Evolutionary conservation across 768 basidiomycete species (phyloP), one percentile per base, ranked within the genome.

Genomic region (Hygrophorus pudorinus): DNA sequence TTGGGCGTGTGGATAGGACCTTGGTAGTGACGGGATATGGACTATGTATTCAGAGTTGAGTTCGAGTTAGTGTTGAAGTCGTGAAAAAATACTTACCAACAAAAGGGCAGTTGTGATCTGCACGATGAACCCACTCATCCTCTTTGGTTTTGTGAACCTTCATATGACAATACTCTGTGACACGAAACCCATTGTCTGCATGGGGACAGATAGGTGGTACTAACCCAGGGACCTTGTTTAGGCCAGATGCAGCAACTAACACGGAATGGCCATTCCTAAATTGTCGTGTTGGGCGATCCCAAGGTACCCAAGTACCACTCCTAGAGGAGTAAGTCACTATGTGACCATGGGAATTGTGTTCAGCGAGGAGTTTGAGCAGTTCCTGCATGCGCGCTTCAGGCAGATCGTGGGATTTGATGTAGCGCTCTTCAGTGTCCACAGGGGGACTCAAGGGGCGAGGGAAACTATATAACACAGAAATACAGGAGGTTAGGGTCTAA

Each of bases 31-130:
- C n/a, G 40, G 40, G n/a, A 41, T 41, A 30, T 30, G 40, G 9
- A 41, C 40, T 24, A 27, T n/a, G n/a, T n/a, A n/a, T n/a, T n/a
- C n/a, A n/a, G n/a, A n/a, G 41, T 79, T 79, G 46, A 84, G 81
- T 48, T n/a, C n/a, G n/a, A 73, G 80, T 45, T 48, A 20, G 49
- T 56, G 14, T 47, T 51, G 38, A 18, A 13, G 12, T 38, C 21
- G 21, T 18, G 38, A 13, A 24, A 38, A 38, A 17, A 38, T 12
- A 17, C 21, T 17, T 12, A 38, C 38, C 21, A 18, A 17, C 12
- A 18, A 38, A 38, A n/a, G 38, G 38, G 21, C 38, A 38, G n/a
- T 38, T 18, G 21, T 38, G 38, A 14, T 18, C 38, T 14, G 38
- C 38, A 14, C 21, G 38, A 38, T 38, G 21, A 24, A 38, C n/a